These are phyloP conservation scores for Entomortierella lignicola DNA, from an alignment of 192 early-diverging fungal species.

Conservation along the genomic window DNA sequence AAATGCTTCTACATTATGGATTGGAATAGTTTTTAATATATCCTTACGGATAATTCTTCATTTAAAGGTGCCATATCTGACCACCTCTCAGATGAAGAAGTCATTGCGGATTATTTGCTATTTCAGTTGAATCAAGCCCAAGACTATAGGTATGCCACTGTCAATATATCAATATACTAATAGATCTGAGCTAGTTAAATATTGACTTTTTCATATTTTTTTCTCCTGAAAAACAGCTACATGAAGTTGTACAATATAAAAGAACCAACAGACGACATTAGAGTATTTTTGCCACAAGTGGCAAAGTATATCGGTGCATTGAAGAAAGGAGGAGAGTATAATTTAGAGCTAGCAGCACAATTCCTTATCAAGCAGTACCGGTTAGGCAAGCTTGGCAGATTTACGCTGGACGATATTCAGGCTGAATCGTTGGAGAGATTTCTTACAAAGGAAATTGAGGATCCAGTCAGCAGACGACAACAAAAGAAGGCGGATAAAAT, in stretches of 20 bases:
- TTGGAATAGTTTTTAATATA: too few species aligned
- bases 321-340: conserved; percentile 72
- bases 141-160: conserved; percentile 58
- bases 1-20: not conserved
- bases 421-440: conserved; percentile 60
- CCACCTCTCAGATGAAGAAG: conserved; percentile 79
- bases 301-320: conserved; percentile 75
- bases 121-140: conserved; percentile 81
- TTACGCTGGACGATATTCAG: conserved; percentile 87
- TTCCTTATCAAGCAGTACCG: conserved; percentile 85
- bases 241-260: conserved; percentile 63
- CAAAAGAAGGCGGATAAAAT: conserved; percentile 62
- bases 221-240: conserved; percentile 54
- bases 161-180: too few species aligned
- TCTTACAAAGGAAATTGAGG: conserved; percentile 50
- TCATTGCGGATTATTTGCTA: conserved; percentile 92
- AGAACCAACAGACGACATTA: conserved; percentile 78
- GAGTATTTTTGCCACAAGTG: conserved; percentile 71
- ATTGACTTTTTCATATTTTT: not conserved
- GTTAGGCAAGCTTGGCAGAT: conserved; percentile 80
- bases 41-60: too few species aligned
- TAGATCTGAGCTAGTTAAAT: too few species aligned
- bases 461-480: conserved; percentile 52
- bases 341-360: conserved; percentile 73
- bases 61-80: conserved; percentile 80